These are phyloP conservation scores for Pythium phragmiticola DNA, from an alignment of 352 stramenopile genomes.

Conservation along the genomic window DNA sequence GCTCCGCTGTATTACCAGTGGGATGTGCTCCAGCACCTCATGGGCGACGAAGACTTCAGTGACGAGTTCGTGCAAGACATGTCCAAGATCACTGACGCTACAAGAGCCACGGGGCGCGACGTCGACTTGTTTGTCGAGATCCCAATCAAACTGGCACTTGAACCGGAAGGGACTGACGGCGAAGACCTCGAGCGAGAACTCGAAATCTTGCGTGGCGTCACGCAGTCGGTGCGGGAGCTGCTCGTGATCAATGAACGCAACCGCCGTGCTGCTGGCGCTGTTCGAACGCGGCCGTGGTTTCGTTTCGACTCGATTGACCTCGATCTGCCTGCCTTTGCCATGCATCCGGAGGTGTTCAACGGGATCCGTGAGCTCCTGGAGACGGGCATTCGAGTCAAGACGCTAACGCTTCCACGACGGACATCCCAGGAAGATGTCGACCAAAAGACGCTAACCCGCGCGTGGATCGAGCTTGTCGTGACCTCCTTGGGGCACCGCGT, in stretches of 20 bases:
- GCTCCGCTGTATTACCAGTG: constrained; percentile 8
- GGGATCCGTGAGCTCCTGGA: constrained; percentile 8
- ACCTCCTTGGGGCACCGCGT: neutral
- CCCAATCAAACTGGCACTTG: constrained; percentile 8
- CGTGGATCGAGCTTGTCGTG: neutral
- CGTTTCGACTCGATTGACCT: constrained; percentile 8
- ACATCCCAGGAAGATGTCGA: neutral
- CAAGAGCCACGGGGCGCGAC: neutral
- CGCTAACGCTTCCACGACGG: neutral
- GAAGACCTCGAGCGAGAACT: constrained; percentile 4
- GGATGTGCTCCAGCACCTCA: constrained; percentile 7
- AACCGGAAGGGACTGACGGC: neutral
- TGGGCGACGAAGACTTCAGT: constrained; percentile 2
- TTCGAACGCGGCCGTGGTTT: constrained; percentile 4
- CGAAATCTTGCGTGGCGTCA: neutral
- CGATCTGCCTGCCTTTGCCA: neutral
- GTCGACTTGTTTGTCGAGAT: neutral
- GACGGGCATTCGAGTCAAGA: constrained; percentile 5
- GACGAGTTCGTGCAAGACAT: neutral
- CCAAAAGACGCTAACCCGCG: neutral
- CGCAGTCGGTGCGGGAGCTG: neutral
- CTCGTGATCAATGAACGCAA: constrained; percentile 1
- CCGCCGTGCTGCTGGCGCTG: neutral
- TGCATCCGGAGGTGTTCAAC: constrained; percentile 4
- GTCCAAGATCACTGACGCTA: constrained; percentile 1